These are phyloP conservation scores for Aspergillus leporis DNA, from an alignment of 495 filamentous ascomycete species.

Conservation along the genomic window DNA sequence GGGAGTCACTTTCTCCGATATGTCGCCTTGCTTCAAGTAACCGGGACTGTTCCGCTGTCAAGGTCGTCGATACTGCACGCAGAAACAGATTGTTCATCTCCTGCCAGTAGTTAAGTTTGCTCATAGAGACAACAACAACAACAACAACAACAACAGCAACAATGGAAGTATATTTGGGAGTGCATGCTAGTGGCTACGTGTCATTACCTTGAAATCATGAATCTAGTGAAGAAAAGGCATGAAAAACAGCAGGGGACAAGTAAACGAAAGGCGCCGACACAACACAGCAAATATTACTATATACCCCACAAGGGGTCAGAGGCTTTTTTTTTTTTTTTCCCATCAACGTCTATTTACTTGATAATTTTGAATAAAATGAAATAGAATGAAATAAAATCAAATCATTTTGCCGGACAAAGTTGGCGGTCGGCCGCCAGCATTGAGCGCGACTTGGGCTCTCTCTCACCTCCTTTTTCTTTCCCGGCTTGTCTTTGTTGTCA, in stretches of 20 bases:
- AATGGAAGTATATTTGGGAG: background rate
- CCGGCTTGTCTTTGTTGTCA: background rate
- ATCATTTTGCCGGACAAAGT: constrained; percentile 1
- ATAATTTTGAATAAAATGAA: background rate
- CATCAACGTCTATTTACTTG: too few species aligned
- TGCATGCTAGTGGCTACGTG: background rate
- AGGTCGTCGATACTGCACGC: constrained; percentile 7
- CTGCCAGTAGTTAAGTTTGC: background rate
- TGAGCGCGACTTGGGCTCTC: background rate
- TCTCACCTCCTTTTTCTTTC: constrained; percentile 12
- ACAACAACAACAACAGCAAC: background rate
- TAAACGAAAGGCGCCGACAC: too few species aligned
- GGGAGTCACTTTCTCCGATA: constrained; percentile 20
- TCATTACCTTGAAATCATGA: background rate
- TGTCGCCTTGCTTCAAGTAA: constrained; percentile 10
- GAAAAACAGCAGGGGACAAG: background rate
- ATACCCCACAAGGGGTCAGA: background rate
- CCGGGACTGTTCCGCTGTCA: constrained; percentile 11
- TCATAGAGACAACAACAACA: background rate
- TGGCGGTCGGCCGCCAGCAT: constrained; percentile 10
- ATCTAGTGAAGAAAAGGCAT: background rate
- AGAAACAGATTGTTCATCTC: background rate
- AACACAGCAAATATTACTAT: background rate
- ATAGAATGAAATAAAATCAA: background rate
- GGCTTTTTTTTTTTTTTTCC: background rate